Conservation (phyloP, 106 monocot species). For the Dendrobium nobile region DNA sequence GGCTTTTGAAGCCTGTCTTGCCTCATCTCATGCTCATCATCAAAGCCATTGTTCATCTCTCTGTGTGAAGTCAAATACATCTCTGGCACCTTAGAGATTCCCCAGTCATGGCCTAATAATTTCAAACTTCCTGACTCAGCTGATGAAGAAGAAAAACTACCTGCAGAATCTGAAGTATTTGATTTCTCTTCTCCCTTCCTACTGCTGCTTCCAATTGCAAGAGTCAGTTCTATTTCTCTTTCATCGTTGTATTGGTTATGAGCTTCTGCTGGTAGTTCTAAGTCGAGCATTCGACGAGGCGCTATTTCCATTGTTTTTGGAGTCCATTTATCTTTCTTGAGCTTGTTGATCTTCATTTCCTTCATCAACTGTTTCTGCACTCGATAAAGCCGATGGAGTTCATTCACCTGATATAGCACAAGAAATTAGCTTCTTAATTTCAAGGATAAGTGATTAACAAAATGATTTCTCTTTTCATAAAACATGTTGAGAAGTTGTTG, state of each 20-base stretch:
- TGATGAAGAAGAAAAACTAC: slow-evolving; percentile 29
- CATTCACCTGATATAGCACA: slow-evolving; percentile 44
- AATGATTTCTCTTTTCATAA: background rate
- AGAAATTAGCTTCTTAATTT: background rate
- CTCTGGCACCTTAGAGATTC: background rate
- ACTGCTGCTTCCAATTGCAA: slow-evolving; percentile 50
- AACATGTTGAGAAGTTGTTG: too few species aligned
- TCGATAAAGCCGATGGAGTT: slow-evolving; percentile 64
- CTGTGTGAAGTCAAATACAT: background rate
- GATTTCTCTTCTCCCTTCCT: slow-evolving; percentile 33
- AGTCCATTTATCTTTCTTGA: slow-evolving; percentile 6
- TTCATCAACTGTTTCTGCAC: slow-evolving; percentile 66
- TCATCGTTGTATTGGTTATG: slow-evolving; percentile 23
- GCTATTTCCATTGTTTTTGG: slow-evolving; percentile 1
- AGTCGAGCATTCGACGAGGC: slow-evolving; percentile 15
- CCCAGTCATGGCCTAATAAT: background rate
- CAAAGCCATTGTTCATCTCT: slow-evolving; percentile 3
- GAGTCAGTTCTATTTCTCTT: slow-evolving; percentile 41
- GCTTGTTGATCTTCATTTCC: slow-evolving; percentile 31
- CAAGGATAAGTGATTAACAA: background rate
- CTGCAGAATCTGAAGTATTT: slow-evolving; percentile 29
- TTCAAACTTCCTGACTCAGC: slow-evolving; percentile 10
- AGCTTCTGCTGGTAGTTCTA: slow-evolving; percentile 47
- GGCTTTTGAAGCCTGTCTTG: slow-evolving; percentile 2
- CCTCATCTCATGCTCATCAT: too few species aligned